phyloP scores from a whole-genome alignment of 495 filamentous ascomycete genomes.

The Penicillium canescens region DNA sequence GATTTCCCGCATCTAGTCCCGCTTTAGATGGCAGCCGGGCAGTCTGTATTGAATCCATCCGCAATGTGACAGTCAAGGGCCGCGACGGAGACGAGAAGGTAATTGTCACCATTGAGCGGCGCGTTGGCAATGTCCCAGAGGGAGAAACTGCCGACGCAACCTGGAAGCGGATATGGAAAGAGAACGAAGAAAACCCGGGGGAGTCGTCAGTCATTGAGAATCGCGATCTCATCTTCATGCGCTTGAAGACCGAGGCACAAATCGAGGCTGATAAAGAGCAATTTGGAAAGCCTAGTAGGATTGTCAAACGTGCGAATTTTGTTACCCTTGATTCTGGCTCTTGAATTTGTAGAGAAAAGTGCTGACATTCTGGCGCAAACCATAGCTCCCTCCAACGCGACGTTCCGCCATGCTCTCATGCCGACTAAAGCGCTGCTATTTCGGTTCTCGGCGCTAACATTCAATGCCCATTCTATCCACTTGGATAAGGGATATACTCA shows the following conservation, averaged over 20 bases:
- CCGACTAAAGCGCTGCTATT: slow-evolving; percentile 71
- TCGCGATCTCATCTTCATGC: slow-evolving; percentile 64
- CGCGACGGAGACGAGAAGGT: slow-evolving; percentile 57
- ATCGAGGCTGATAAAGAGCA: slow-evolving; percentile 27
- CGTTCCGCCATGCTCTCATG: slow-evolving; percentile 59
- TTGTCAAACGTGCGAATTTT: slow-evolving; percentile 37
- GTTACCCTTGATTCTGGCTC: background rate
- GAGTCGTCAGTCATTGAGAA: slow-evolving; percentile 50
- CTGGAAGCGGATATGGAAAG: slow-evolving; percentile 44
- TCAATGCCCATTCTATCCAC: slow-evolving; percentile 85
- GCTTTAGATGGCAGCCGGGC: slow-evolving; percentile 50
- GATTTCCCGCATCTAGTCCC: slow-evolving; percentile 28
- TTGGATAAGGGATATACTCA: slow-evolving; percentile 72
- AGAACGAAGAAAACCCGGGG: slow-evolving; percentile 35
- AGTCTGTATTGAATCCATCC: slow-evolving; percentile 66
- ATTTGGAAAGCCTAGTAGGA: slow-evolving; percentile 27
- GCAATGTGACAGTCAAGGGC: slow-evolving; percentile 58
- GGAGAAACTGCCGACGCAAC: slow-evolving; percentile 35
- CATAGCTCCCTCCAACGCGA: slow-evolving; percentile 43
- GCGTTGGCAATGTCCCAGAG: slow-evolving; percentile 40
- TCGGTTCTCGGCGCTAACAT: slow-evolving; percentile 81
- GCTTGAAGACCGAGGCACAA: slow-evolving; percentile 38
- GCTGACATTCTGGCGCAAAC: slow-evolving; percentile 17
- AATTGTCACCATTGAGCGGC: slow-evolving; percentile 58
- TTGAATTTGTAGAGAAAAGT: background rate